phyloP scores from a whole-genome alignment of 2,329 filamentous ascomycete genomes.

The Dothistroma septosporum region DNA sequence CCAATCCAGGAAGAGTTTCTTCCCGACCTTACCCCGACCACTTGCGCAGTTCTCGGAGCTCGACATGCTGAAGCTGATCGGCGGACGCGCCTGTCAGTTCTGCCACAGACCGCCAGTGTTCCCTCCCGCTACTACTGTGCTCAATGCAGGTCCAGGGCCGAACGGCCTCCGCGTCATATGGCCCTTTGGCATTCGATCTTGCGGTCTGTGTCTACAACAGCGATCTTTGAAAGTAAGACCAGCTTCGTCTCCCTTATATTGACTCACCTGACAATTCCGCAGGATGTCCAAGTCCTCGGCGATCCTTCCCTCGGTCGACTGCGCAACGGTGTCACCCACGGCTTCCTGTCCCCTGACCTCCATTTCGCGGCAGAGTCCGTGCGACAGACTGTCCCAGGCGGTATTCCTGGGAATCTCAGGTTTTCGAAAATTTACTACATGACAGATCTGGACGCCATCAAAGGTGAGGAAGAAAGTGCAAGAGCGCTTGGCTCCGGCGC shows the following conservation, averaged over 20 bases:
- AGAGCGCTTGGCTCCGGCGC: slow-evolving; percentile 63
- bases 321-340: slow-evolving; percentile 64
- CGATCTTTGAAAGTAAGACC: slow-evolving; percentile 61
- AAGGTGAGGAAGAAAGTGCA: slow-evolving; percentile 58
- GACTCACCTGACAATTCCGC: slow-evolving; percentile 12
- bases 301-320: slow-evolving; percentile 57
- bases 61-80: slow-evolving; percentile 71
- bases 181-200: slow-evolving; percentile 65
- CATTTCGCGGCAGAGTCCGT: slow-evolving; percentile 57
- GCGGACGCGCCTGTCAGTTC: slow-evolving; percentile 62
- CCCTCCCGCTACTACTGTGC: slow-evolving; percentile 39
- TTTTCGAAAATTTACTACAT: slow-evolving; percentile 65
- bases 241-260: not conserved
- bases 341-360: slow-evolving; percentile 56
- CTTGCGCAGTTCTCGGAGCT: slow-evolving; percentile 63
- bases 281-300: slow-evolving; percentile 69
- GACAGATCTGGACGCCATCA: slow-evolving; percentile 59
- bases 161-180: slow-evolving; percentile 63
- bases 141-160: slow-evolving; percentile 59
- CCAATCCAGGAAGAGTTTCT: slow-evolving; percentile 61
- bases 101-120: slow-evolving; percentile 50
- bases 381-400: slow-evolving; percentile 49
- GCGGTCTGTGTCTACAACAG: slow-evolving; percentile 60
- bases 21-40: slow-evolving; percentile 65
- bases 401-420: slow-evolving; percentile 45